Percentiles rank a stretch among this genome's conserved stretches.
These are phyloP conservation scores for Talaromyces albobiverticillius DNA, from an alignment of 2,329 filamentous ascomycete genomes.

Conservation along the genomic window DNA sequence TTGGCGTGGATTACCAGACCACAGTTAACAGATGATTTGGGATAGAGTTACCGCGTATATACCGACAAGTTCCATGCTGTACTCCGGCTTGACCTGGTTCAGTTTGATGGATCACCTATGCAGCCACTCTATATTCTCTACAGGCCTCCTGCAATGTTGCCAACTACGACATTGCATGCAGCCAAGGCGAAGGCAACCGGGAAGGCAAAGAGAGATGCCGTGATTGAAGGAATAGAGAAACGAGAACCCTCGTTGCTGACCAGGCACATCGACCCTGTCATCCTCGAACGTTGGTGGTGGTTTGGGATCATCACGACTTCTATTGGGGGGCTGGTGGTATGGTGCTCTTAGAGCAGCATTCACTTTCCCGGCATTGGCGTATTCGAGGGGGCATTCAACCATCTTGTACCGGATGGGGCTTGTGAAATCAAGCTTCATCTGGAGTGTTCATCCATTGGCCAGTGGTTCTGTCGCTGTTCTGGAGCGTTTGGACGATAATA, in stretches of 20 bases:
- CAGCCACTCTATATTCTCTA: constrained; percentile 66
- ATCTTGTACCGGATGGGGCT: no score
- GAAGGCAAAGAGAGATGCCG: constrained; percentile 32
- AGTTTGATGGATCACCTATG: constrained; percentile 63
- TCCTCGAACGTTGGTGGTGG: constrained; percentile 48
- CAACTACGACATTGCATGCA: constrained; percentile 64
- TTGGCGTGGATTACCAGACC: not conserved
- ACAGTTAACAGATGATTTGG: not conserved
- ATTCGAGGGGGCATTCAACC: no score
- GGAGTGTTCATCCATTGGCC: no score
- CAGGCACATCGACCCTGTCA: constrained; percentile 29
- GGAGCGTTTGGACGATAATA: not conserved
- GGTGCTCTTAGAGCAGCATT: constrained; percentile 29
- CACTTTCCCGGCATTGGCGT: no score
- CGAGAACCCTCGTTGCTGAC: constrained; percentile 28
- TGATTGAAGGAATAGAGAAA: constrained; percentile 21
- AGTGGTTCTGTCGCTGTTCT: no score
- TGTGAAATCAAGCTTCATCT: no score
- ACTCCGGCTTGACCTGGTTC: constrained; percentile 61
- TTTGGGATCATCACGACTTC: constrained; percentile 46
- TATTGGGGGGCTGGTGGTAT: constrained; percentile 39
- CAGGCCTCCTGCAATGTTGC: constrained; percentile 65
- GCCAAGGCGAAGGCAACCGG: constrained; percentile 36
- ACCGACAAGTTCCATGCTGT: constrained; percentile 62
- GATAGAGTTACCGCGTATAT: constrained; percentile 42